Conservation (phyloP, 768 basidiomycete genomes). For the Harrya chromipes region DNA sequence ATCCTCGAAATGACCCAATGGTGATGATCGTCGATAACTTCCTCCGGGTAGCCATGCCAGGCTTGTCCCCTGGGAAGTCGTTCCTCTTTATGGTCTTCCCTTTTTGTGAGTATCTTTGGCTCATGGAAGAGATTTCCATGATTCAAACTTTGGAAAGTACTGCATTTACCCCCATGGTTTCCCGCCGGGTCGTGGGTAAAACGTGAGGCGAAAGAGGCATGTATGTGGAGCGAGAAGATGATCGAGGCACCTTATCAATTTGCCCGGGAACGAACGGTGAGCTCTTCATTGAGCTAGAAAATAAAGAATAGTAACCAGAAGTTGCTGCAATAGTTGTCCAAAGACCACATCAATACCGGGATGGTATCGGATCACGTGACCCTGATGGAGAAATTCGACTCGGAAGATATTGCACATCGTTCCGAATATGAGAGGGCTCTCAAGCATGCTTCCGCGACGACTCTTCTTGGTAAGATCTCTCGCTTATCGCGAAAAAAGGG, state of each 20-base stretch:
- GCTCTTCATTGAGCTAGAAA: background rate
- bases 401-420: background rate
- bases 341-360: background rate
- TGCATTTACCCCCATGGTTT: slow-evolving; percentile 19
- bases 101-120: slow-evolving; percentile 3
- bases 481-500: background rate
- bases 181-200: slow-evolving; percentile 12
- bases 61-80: background rate
- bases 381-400: slow-evolving; percentile 4
- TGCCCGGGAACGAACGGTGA: background rate
- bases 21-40: background rate
- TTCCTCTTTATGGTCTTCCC: slow-evolving; percentile 4
- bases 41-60: background rate
- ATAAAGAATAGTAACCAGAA: background rate
- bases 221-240: background rate
- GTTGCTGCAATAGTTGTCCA: background rate
- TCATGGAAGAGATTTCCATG: background rate
- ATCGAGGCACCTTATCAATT: slow-evolving; percentile 2
- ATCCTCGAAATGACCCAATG: slow-evolving; percentile 2
- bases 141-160: slow-evolving; percentile 9
- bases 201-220: background rate
- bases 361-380: slow-evolving; percentile 11
- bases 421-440: background rate
- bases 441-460: slow-evolving; percentile 1
- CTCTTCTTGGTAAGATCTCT: slow-evolving; percentile 5